Base-by-base conservation (phyloP, 768 basidiomycete species). In the Podaxis sp. region DNA sequence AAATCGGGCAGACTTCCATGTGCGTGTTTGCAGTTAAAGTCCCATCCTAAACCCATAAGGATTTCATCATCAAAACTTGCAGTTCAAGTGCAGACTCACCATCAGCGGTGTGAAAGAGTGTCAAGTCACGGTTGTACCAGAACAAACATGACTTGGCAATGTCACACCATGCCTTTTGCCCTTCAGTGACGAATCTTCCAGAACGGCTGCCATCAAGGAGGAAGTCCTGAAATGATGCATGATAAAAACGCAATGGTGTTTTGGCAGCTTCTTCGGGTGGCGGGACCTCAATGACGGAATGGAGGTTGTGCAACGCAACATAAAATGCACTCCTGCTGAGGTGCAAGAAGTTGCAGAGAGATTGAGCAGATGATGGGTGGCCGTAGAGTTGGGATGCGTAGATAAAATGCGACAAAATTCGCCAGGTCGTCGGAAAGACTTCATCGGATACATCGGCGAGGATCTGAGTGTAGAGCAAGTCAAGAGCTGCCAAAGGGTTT, bases 401-500 rank as follows among this genome's bases (percentile, higher is more conserved):
- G 19, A 39, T n/a, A n/a, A 11, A 36, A 13, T 30, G 39, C 13
- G 24, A n/a, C 3, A 61, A 22, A 11, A 61, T 52, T 42, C 11
- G 51, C 40, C 36, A 22, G 8, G 59, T 44, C 9, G 24, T 42
- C 2, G 38, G 9, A 24, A 40, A 19, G 22, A 53, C 24, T 28
- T 30, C n/a, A 1, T 40, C 15, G 3, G 59, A 22, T 42, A 53
- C 11, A 1, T 42, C 59, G 9, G 12, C 11, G 4, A 61, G 40
- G 39, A 61, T 42, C 2, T 26, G 39, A 13, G 38, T 42, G n/a
- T 61, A 61, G 22, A 61, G 38, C 5, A 53, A 39, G 22, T 61
- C 59, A 44, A 61, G 51, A 26, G 38, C 13, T 1, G 5, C 51
- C 38, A 52, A 38, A 12, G 59, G 59, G 24, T 42, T 61, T 11